Percentiles rank a stretch among this genome's conserved stretches.
Evolutionary conservation across 352 stramenopile species (phyloP).

Genomic region (Pythium volutum): DNA sequence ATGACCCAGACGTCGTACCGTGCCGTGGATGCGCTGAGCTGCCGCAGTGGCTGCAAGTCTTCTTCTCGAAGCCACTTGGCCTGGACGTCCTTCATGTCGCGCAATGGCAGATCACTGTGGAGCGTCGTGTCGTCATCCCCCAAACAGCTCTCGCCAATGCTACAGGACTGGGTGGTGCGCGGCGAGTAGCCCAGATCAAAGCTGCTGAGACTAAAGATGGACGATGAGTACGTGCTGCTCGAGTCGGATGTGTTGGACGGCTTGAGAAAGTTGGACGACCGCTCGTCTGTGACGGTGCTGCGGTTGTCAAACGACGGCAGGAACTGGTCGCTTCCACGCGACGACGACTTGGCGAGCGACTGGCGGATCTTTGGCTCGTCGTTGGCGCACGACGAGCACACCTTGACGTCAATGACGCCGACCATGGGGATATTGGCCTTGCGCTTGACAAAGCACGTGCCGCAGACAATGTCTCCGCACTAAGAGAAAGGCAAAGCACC

Average conservation of each 20-base stretch:
- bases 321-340: constrained; percentile 1
- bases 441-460: constrained; percentile 26
- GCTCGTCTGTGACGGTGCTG: constrained; percentile 6
- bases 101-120: constrained; percentile 5
- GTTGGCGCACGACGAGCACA: constrained; percentile 25
- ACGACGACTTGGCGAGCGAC: constrained; percentile 8
- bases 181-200: constrained; percentile 17
- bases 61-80: constrained; percentile 17
- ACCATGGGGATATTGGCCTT: constrained; percentile 27
- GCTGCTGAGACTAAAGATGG: constrained; percentile 22
- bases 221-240: constrained; percentile 23
- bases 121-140: not conserved
- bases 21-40: constrained; percentile 5
- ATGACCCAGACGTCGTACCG: constrained; percentile 20
- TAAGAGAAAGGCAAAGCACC: not conserved
- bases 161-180: constrained; percentile 4
- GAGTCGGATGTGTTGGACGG: constrained; percentile 2
- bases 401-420: constrained; percentile 23
- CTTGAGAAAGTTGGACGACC: constrained; percentile 18
- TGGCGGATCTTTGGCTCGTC: constrained; percentile 9
- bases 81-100: constrained; percentile 15
- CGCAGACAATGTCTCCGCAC: constrained; percentile 23
- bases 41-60: constrained; percentile 19
- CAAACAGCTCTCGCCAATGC: constrained; percentile 2
- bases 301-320: constrained; percentile 5